Base-by-base conservation (phyloP, 2,329 filamentous ascomycete genomes). In the Arachnomyces sp. region DNA sequence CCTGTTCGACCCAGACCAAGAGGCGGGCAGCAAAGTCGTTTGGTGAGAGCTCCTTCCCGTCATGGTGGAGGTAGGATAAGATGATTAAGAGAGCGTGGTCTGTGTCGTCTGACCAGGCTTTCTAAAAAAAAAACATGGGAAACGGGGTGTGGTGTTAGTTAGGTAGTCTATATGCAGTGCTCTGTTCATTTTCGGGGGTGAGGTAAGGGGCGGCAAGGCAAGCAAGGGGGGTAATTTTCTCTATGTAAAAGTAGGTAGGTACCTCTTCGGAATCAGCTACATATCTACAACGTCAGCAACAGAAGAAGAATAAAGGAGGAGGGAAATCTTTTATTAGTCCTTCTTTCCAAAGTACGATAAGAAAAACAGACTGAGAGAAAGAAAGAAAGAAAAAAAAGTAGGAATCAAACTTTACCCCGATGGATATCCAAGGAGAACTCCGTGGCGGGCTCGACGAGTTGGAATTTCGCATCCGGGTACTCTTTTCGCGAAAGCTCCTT, bases 101-200 rank as follows among this genome's bases (percentile, higher is more conserved):
- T 0, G 72, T 76, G 51, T 76, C 72, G 43, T 76, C 72, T 0
- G 72, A 76, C 72, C 71, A 75, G 31, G 67, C 63, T 16, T 65
- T 46, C 55, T 58, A n/a, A n/a, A n/a, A n/a, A n/a, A n/a, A n/a
- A n/a, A n/a, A n/a, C n/a, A n/a, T n/a, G n/a, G n/a, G n/a, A n/a
- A n/a, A n/a, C n/a, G n/a, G n/a, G n/a, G n/a, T n/a, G n/a, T n/a
- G 34, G 16, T 34, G 18, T 25, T 30, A 31, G 14, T 13, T 38
- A 31, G 25, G 20, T n/a, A n/a, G n/a, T n/a, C n/a, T n/a, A n/a
- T n/a, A n/a, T n/a, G n/a, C n/a, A n/a, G n/a, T n/a, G n/a, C n/a
- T n/a, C n/a, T n/a, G n/a, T n/a, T n/a, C n/a, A n/a, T n/a, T n/a
- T n/a, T n/a, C n/a, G n/a, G n/a, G n/a, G n/a, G n/a, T n/a, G n/a